Conservation (phyloP, 2,329 filamentous ascomycete species). For the Pestalotiopsis sp. region DNA sequence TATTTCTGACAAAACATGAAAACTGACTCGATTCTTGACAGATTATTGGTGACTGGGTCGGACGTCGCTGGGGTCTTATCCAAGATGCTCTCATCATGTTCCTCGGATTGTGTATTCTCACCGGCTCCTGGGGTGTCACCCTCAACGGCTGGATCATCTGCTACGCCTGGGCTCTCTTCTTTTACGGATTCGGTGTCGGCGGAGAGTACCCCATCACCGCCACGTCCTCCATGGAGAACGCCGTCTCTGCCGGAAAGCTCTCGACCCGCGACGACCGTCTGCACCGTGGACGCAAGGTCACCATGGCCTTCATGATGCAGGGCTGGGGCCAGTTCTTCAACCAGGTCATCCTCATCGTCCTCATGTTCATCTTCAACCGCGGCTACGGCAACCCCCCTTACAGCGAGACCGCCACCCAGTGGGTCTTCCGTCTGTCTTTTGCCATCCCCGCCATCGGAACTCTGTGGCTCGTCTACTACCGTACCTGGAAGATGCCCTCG, state of each 20-base stretch:
- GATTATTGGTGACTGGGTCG: conserved; percentile 72
- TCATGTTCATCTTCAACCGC: conserved; percentile 87
- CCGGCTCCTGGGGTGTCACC: conserved; percentile 83
- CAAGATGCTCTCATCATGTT: conserved; percentile 97
- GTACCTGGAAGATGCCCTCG: conserved; percentile 90
- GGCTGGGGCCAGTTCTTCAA: conserved; percentile 97
- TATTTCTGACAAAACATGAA: conserved; percentile 1
- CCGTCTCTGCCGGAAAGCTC: conserved; percentile 80
- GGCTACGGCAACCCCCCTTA: conserved; percentile 78
- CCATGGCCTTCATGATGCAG: conserved; percentile 96
- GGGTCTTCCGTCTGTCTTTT: conserved; percentile 90
- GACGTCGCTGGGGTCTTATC: conserved; percentile 92
- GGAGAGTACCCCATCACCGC: conserved; percentile 97
- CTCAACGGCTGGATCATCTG: conserved; percentile 96
- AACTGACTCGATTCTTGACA: conserved; percentile 26
- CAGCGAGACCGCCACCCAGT: conserved; percentile 76
- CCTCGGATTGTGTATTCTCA: conserved; percentile 87
- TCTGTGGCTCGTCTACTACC: conserved; percentile 93
- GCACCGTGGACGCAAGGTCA: conserved; percentile 94
- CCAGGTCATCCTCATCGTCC: conserved; percentile 84
- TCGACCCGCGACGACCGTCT: conserved; percentile 92
- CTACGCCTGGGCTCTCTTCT: conserved; percentile 93
- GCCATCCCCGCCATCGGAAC: conserved; percentile 89
- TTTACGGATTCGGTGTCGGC: conserved; percentile 77
- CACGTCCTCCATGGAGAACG: conserved; percentile 91